Conservation (phyloP, 2,329 filamentous ascomycete species). For the Phyllachora maydis region DNA sequence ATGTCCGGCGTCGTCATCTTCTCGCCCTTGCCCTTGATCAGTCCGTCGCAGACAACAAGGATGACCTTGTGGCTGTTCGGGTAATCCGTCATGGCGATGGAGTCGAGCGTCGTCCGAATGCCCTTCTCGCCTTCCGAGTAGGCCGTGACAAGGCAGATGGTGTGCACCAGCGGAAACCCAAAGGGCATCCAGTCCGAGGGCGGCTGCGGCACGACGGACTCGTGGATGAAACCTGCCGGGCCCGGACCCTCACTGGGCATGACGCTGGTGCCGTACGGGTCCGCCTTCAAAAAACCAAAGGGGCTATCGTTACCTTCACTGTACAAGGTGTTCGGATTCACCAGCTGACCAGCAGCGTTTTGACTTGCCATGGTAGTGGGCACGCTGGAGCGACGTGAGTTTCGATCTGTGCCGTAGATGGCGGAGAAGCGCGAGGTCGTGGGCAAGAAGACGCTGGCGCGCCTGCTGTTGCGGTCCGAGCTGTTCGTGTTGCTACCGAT, state of each 20-base stretch:
- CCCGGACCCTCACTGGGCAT: conserved; percentile 48
- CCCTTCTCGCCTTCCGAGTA: conserved; percentile 93
- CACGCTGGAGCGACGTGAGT: conserved; percentile 23
- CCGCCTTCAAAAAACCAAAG: conserved; percentile 41
- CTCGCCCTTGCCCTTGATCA: conserved; percentile 94
- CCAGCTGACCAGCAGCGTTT: conserved; percentile 48
- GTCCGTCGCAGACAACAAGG: conserved; percentile 86
- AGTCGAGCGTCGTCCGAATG: conserved; percentile 84
- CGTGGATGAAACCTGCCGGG: conserved; percentile 87
- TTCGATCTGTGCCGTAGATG: conserved; percentile 57
- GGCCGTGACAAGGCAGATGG: conserved; percentile 85
- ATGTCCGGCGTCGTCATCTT: conserved; percentile 73
- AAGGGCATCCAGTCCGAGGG: conserved; percentile 96
- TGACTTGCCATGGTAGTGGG: conserved; percentile 96
- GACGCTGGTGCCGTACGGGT: conserved; percentile 31
- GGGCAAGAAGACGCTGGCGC: conserved; percentile 67
- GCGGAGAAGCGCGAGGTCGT: conserved; percentile 90
- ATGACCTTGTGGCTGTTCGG: conserved; percentile 98
- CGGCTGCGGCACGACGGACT: conserved; percentile 86
- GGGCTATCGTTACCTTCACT: conserved; percentile 41
- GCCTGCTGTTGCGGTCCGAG: conserved; percentile 56
- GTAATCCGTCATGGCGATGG: conserved; percentile 92
- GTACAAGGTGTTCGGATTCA: conserved; percentile 55
- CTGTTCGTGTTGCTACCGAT: conserved; percentile 41
- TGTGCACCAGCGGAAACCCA: conserved; percentile 81